Base-by-base conservation (phyloP, 371 early-diverging fungal species). In the Capniomyces stellatus region DNA sequence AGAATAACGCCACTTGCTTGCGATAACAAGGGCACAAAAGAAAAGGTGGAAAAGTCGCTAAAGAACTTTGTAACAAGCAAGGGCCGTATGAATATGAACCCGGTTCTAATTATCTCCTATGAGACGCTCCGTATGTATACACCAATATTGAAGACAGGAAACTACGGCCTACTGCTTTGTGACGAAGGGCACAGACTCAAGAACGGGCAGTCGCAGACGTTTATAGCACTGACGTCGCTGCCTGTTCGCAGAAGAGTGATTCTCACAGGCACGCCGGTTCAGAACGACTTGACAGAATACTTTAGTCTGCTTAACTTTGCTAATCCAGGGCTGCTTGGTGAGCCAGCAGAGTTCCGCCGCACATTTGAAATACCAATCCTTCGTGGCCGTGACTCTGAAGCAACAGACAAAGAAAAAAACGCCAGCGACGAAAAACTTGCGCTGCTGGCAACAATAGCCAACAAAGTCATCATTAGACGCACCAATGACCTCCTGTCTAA, bases 141-240 rank as follows among this genome's bases (percentile, higher is more conserved):
- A 1, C 71, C 71, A 18, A 75, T 82, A 28, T 61, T 96, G 24
- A 64, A 73, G 6, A 79, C 82, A 22, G 75, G 83, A 0, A 86
- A 87, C 22, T 86, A 95, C 59, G 98, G 95, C 23, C 60, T 94
- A n/a, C 63, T 98, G 47, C 62, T 97, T 12, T 90, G 97, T 64
- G 98, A 97, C 63, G 98, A 97, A 75, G 98, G 97, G 0, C 98
- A 98, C 71, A 77, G 96, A 19, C 65, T 98, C 40, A 98, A 98
- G 66, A 98, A 98, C 63, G 72, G 83, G 31, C 67, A 75, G 10
- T 89, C 89, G 10, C 76, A 82, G 57, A 82, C 92, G 0, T 96
- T 90, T 61, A 75, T 80, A 56, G 83, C 89, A 10, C 62, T 96
- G 29, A 89, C 90, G 56, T 73, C 70, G 29, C 66, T 94, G 52